These are phyloP conservation scores for Striga asiatica DNA, from an alignment of 257 asterid genomes.

Conservation along the genomic window DNA sequence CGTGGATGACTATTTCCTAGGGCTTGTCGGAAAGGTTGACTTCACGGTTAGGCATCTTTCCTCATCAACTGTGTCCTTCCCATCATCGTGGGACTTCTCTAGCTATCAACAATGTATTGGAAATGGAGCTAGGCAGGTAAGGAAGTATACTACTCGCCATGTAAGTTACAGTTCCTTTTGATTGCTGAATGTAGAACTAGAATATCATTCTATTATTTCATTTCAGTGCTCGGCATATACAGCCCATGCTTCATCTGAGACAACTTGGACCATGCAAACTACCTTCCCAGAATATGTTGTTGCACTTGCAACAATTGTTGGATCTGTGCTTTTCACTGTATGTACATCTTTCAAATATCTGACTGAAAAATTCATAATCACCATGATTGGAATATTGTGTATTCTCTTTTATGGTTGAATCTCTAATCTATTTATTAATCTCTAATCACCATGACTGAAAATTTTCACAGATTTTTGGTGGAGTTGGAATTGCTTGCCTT, in stretches of 20 bases:
- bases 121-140: constrained; percentile 50
- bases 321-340: constrained; percentile 88
- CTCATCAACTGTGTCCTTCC: constrained; percentile 48
- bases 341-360: constrained; percentile 15
- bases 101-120: constrained; percentile 65
- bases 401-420: too few species aligned
- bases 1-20: constrained; percentile 26
- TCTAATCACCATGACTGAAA: too few species aligned
- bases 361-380: neutral
- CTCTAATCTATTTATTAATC: too few species aligned
- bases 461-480: constrained; percentile 93
- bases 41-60: constrained; percentile 89
- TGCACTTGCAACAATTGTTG: constrained; percentile 81
- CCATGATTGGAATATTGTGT: neutral
- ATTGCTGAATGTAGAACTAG: too few species aligned
- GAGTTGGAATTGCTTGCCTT: constrained; percentile 88
- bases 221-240: constrained; percentile 77
- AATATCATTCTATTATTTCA: too few species aligned
- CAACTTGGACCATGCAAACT: constrained; percentile 79
- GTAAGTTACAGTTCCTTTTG: too few species aligned
- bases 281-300: constrained; percentile 93
- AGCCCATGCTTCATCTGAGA: constrained; percentile 70
- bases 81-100: constrained; percentile 42
- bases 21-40: constrained; percentile 80
- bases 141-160: too few species aligned